Evolutionary conservation across 2,329 filamentous ascomycete genomes (phyloP), one percentile per base, ranked within the genome.

Genomic region (Tolypocladium capitatum): DNA sequence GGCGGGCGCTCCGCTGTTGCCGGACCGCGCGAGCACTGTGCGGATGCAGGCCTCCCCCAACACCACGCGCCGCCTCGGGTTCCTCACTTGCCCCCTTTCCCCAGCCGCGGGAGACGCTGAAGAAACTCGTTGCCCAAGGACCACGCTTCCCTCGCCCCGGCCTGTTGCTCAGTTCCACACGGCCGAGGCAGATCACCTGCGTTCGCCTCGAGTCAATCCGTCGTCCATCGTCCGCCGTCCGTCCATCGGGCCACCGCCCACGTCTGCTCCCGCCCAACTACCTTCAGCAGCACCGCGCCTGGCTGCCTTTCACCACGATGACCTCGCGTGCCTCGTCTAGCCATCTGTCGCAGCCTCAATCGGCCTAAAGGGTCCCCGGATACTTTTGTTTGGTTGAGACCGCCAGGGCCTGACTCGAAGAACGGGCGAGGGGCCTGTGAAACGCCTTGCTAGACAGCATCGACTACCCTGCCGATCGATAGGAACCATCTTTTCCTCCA

Each of bases 361-460:
- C 59, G 56, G 57, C 58, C 51, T 59, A 57, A 59, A 53, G 44
- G 47, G 36, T 45, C 36, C 45, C 49, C 45, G 40, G 33, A 38
- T 50, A 46, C 45, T 43, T 36, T 46, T 45, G 51, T 47, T 49
- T 46, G 48, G 48, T 51, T 53, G 53, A 59, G 55, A 57, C 56
- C 53, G n/a, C 46, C 46, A 51, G 45, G 45, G 43, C 49, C 48
- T 48, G 56, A 34, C 36, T 24, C 42, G 35, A 48, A 46, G 35
- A 48, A 46, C 31, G 45, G 46, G 50, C 56, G 54, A 58, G 57
- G 57, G 54, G 53, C 49, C 52, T 58, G 56, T 62, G 61, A 63
- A 61, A 63, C 60, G 53, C 52, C 56, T 52, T 52, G 47, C 51
- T 45, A 49, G 35, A 53, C 46, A 53, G 53, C 51, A 46, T 47